Conservation (phyloP, 139 green algal species). For the Pleodorina starrii region DNA sequence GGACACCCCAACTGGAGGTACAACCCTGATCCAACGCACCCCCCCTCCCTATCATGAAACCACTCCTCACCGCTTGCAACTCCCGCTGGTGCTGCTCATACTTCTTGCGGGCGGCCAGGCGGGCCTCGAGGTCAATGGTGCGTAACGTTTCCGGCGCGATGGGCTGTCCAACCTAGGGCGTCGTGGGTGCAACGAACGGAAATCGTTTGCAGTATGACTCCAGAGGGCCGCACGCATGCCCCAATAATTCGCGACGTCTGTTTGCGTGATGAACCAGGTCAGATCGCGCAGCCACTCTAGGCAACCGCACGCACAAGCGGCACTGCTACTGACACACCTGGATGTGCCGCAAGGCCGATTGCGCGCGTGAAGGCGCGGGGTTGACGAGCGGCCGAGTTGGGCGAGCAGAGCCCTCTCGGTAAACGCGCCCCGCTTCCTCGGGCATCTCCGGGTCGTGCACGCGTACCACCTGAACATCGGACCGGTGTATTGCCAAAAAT, state of each 20-base stretch:
- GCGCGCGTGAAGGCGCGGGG: neutral
- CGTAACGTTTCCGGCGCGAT: neutral
- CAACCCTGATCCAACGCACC: too few species aligned
- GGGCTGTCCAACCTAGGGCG: neutral
- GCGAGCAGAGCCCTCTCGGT: neutral
- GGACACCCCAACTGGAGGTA: too few species aligned
- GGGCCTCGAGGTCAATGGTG: neutral
- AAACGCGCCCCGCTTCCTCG: neutral
- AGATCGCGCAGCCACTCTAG: too few species aligned
- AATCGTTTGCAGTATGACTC: too few species aligned
- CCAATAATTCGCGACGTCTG: too few species aligned
- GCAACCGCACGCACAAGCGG: too few species aligned
- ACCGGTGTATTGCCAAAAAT: too few species aligned
- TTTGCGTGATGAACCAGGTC: too few species aligned
- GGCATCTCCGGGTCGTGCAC: neutral
- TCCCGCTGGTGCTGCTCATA: conserved; percentile 24
- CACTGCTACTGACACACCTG: too few species aligned
- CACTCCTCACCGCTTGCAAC: conserved; percentile 24
- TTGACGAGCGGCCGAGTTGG: neutral
- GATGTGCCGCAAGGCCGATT: neutral
- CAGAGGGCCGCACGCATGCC: too few species aligned
- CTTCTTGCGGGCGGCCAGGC: conserved; percentile 15
- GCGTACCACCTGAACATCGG: conserved; percentile 37
- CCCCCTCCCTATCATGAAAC: too few species aligned
- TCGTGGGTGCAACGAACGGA: too few species aligned